Evolutionary conservation across 2,329 filamentous ascomycete species (phyloP).

Genomic region (Penicillium sclerotiorum): DNA sequence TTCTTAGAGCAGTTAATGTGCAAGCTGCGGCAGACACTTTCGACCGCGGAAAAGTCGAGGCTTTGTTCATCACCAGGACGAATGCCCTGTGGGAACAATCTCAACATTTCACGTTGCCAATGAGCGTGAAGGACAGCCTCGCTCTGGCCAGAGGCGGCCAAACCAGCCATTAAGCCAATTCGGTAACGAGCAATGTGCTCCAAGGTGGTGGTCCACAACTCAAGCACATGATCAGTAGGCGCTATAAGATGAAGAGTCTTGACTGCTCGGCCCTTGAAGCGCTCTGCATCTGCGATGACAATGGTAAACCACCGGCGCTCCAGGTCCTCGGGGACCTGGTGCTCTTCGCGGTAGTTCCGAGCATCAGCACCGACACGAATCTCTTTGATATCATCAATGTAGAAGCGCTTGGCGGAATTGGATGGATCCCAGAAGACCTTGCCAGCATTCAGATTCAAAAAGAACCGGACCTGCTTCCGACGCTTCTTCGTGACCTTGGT

Average conservation of each 20-base stretch:
- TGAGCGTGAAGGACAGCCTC: slow-evolving; percentile 79
- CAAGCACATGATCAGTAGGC: slow-evolving; percentile 69
- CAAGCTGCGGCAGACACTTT: slow-evolving; percentile 81
- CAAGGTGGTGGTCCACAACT: slow-evolving; percentile 80
- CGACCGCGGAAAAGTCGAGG: slow-evolving; percentile 76
- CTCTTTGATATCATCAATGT: slow-evolving; percentile 93
- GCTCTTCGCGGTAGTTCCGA: slow-evolving; percentile 85
- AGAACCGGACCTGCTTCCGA: slow-evolving; percentile 71
- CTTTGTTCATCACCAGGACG: slow-evolving; percentile 63
- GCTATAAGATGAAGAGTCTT: slow-evolving; percentile 90
- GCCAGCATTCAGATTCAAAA: slow-evolving; percentile 78
- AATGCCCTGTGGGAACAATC: slow-evolving; percentile 56
- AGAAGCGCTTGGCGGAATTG: slow-evolving; percentile 79
- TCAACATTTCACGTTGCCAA: slow-evolving; percentile 83
- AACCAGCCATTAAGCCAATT: slow-evolving; percentile 84
- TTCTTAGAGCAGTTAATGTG: slow-evolving; percentile 87
- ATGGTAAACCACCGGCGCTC: slow-evolving; percentile 86
- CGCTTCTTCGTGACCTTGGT: slow-evolving; percentile 85
- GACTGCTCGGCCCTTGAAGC: slow-evolving; percentile 67
- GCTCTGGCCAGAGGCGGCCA: slow-evolving; percentile 74
- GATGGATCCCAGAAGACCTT: slow-evolving; percentile 86
- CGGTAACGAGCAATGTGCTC: slow-evolving; percentile 83
- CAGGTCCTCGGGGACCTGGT: slow-evolving; percentile 66
- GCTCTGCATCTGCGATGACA: slow-evolving; percentile 77
- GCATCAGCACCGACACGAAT: slow-evolving; percentile 83